These are phyloP conservation scores for Aschersonia sp. DNA, from an alignment of 2,329 filamentous ascomycete species.

Conservation along the genomic window DNA sequence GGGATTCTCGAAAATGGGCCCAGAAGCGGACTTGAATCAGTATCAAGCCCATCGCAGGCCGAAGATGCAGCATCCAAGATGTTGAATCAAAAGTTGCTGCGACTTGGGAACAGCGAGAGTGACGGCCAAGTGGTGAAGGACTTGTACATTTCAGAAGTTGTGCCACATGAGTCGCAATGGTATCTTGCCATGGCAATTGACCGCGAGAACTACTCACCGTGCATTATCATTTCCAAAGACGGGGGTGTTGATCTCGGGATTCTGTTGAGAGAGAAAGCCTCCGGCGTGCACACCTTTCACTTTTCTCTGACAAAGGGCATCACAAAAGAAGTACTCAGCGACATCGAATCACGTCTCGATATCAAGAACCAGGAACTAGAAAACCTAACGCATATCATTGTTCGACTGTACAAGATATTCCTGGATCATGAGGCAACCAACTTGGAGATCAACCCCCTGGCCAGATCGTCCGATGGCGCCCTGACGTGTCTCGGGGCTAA, in stretches of 20 bases:
- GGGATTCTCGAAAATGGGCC: conserved; percentile 6
- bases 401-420: conserved; percentile 22
- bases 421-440: conserved; percentile 28
- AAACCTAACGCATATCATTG: conserved; percentile 10
- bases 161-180: conserved; percentile 18
- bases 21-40: conserved; percentile 3
- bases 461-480: conserved; percentile 10
- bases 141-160: conserved; percentile 20
- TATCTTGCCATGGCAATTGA: conserved; percentile 28
- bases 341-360: conserved; percentile 4
- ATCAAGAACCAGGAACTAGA: background rate
- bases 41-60: conserved; percentile 7
- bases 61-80: conserved; percentile 9
- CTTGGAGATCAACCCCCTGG: conserved; percentile 26
- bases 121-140: conserved; percentile 11
- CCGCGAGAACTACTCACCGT: conserved; percentile 22
- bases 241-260: conserved; percentile 7
- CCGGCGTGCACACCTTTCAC: conserved; percentile 6
- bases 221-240: conserved; percentile 19
- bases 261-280: conserved; percentile 3
- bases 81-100: conserved; percentile 3
- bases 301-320: conserved; percentile 15
- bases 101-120: background rate
- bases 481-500: conserved; percentile 21
- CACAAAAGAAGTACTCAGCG: conserved; percentile 8